These are phyloP conservation scores for Salmacisia buchloeana DNA, from an alignment of 1,284 basidiomycete species.

Conservation along the genomic window DNA sequence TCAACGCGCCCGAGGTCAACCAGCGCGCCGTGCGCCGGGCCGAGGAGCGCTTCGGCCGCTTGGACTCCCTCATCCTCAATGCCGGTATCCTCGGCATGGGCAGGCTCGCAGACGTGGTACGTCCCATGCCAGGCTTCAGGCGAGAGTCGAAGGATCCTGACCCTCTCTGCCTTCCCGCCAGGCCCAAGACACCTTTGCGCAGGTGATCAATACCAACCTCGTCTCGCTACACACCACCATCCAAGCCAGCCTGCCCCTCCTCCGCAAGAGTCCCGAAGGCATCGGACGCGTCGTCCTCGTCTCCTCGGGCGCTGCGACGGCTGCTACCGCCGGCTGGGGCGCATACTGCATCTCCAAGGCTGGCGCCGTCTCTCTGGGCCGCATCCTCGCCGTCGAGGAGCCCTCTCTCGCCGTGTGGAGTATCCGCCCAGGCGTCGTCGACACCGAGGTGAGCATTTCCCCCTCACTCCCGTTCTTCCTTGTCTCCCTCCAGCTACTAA, in stretches of 20 bases:
- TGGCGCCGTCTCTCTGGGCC: constrained; percentile 72
- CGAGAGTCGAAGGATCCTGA: constrained; percentile 31
- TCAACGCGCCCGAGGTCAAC: constrained; percentile 57
- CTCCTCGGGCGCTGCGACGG: constrained; percentile 72
- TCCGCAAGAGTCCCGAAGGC: constrained; percentile 56
- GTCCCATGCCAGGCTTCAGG: constrained; percentile 17
- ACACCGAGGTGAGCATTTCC: constrained; percentile 51
- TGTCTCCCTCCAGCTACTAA: too few relatives aligned
- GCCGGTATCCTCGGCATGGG: constrained; percentile 62
- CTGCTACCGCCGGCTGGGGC: constrained; percentile 65
- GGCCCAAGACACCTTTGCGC: constrained; percentile 57
- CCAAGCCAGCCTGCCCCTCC: constrained; percentile 62
- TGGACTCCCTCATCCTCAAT: constrained; percentile 74
- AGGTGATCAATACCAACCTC: constrained; percentile 73
- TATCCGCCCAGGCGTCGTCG: constrained; percentile 76
- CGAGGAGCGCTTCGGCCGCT: constrained; percentile 59
- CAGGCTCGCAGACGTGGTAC: constrained; percentile 15
- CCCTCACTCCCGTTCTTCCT: constrained; percentile 1
- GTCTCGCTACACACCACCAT: constrained; percentile 70
- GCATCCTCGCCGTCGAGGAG: constrained; percentile 77
- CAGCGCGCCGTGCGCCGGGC: constrained; percentile 60
- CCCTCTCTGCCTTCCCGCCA: constrained; percentile 24
- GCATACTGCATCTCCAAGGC: constrained; percentile 66
- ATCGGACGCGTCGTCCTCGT: constrained; percentile 68
- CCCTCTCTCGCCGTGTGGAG: constrained; percentile 67